A percentile compares a stretch with the other conserved stretches of the same genome.
These are phyloP conservation scores for Lentinula lateritia DNA, from an alignment of 768 basidiomycete species.

Conservation along the genomic window DNA sequence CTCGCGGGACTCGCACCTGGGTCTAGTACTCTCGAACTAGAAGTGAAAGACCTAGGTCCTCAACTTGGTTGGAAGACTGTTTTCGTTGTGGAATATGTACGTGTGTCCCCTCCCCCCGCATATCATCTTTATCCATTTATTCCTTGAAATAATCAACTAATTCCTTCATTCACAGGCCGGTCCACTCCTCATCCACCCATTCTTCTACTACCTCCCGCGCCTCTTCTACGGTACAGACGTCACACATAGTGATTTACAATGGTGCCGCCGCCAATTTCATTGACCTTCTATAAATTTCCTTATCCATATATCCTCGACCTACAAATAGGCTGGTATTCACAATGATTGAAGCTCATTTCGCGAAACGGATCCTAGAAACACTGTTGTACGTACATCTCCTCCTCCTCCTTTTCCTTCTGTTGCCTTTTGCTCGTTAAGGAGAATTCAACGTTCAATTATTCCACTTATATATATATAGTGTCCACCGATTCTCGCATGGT, in stretches of 20 bases:
- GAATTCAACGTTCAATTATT: neutral
- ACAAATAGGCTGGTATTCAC: constrained; percentile 56
- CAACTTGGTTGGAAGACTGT: constrained; percentile 89
- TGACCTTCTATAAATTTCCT: too few species aligned
- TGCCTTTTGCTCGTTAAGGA: neutral
- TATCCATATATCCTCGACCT: too few species aligned
- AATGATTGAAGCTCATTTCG: constrained; percentile 81
- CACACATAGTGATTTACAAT: constrained; percentile 72
- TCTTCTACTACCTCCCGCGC: constrained; percentile 68
- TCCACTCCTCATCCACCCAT: constrained; percentile 83
- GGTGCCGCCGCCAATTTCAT: constrained; percentile 20
- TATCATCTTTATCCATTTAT: too few species aligned
- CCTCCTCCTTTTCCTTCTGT: neutral
- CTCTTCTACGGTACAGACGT: constrained; percentile 68
- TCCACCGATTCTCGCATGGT: constrained; percentile 93
- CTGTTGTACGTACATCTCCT: constrained; percentile 55
- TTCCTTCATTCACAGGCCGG: constrained; percentile 49
- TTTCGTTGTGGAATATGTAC: constrained; percentile 91
- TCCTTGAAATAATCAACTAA: too few species aligned
- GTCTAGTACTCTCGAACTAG: constrained; percentile 39
- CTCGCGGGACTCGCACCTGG: constrained; percentile 47
- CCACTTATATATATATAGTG: constrained; percentile 31
- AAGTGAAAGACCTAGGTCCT: constrained; percentile 85
- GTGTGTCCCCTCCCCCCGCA: constrained; percentile 19
- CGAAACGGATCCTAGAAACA: constrained; percentile 91